phyloP scores from a whole-genome alignment of 805 yeast species.

The Teunomyces aglyptinius region DNA sequence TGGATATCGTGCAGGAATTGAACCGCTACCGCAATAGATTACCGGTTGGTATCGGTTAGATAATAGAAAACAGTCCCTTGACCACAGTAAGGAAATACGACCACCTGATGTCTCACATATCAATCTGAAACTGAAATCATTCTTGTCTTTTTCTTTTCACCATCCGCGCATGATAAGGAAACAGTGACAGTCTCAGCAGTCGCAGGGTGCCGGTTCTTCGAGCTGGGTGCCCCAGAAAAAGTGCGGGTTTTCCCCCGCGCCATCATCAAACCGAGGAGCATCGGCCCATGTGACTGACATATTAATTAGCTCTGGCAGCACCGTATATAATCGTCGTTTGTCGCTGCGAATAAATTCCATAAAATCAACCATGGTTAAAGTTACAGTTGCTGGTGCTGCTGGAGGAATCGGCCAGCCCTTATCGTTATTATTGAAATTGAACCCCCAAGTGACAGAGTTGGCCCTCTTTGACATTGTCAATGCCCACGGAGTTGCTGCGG shows the following conservation, averaged over 20 bases:
- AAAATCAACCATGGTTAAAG: constrained; percentile 34
- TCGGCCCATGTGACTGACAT: constrained; percentile 5
- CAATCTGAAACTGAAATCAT: too few species aligned
- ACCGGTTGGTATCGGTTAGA: not conserved
- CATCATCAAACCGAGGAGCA: constrained; percentile 2
- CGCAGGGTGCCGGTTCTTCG: too few species aligned
- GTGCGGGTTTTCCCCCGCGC: constrained; percentile 5
- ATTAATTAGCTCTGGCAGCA: not conserved
- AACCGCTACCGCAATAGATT: not conserved
- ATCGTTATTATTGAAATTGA: constrained; percentile 41
- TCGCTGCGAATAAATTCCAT: not conserved
- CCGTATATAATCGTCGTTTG: not conserved
- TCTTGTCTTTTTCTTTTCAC: too few species aligned
- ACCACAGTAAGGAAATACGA: not conserved
- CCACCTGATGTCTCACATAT: too few species aligned
- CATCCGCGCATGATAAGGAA: too few species aligned
- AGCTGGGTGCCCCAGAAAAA: not conserved
- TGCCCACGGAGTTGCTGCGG: constrained; percentile 48
- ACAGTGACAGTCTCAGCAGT: too few species aligned
- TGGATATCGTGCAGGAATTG: not conserved
- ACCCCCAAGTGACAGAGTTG: constrained; percentile 36
- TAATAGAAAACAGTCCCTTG: not conserved
- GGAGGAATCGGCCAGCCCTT: constrained; percentile 51
- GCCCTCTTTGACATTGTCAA: constrained; percentile 44
- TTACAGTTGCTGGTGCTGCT: constrained; percentile 49